phyloP scores from a whole-genome alignment of 345 rosid species.

The Gynandropsis gynandra region DNA sequence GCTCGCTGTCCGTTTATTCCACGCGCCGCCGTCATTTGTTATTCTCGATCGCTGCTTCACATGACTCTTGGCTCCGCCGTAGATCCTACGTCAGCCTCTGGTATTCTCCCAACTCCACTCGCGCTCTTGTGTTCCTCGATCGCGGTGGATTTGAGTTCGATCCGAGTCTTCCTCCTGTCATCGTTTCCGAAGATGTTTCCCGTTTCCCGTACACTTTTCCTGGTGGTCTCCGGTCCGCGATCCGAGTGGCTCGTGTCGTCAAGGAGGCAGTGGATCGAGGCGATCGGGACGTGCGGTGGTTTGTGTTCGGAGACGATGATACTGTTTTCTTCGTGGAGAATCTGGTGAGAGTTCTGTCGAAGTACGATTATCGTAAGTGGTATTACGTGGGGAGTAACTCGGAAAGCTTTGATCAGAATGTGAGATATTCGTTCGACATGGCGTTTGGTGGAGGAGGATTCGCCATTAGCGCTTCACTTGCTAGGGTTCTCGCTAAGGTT shows the following conservation, averaged over 20 bases:
- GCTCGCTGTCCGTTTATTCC: conserved; percentile 15
- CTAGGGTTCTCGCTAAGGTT: conserved; percentile 43
- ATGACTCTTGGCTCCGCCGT: conserved; percentile 52
- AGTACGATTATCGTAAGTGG: conserved; percentile 73
- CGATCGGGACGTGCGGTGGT: conserved; percentile 66
- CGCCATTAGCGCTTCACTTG: conserved; percentile 52
- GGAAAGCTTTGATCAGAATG: conserved; percentile 74
- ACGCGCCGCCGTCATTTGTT: conserved; percentile 56
- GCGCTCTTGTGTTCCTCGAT: conserved; percentile 72
- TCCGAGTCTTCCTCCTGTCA: conserved; percentile 44
- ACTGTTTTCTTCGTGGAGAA: conserved; percentile 83
- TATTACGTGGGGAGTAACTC: conserved; percentile 74
- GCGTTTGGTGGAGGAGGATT: conserved; percentile 89
- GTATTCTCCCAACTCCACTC: conserved; percentile 55
- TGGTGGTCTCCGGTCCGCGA: conserved; percentile 68
- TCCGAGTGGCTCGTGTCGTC: conserved; percentile 79
- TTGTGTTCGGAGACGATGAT: conserved; percentile 90
- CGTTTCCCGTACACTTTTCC: conserved; percentile 64
- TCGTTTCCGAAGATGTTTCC: conserved; percentile 55
- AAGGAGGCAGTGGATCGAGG: conserved; percentile 67
- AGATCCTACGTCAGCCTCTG: conserved; percentile 63
- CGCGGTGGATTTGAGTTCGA: conserved; percentile 26
- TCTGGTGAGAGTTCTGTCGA: conserved; percentile 55
- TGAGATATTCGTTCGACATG: conserved; percentile 75
- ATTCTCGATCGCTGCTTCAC: conserved; percentile 71